phyloP scores from a whole-genome alignment of 306 rosid species.

The Vicia villosa region DNA sequence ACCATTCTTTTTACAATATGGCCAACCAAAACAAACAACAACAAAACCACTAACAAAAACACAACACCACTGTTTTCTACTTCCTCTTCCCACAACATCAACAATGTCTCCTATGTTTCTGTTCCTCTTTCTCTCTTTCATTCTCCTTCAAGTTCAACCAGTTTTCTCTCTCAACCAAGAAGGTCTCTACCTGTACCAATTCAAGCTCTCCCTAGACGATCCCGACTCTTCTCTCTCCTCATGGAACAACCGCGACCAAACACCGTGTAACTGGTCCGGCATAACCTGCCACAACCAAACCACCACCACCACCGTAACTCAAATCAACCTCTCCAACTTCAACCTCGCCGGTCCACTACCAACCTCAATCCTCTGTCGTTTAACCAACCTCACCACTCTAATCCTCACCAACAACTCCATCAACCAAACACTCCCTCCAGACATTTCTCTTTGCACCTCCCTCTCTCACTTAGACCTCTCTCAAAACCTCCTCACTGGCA shows the following conservation, averaged over 20 bases:
- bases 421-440: slow-evolving; percentile 55
- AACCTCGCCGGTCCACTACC: slow-evolving; percentile 63
- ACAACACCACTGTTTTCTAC: neutral
- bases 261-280: slow-evolving; percentile 77
- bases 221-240: slow-evolving; percentile 52
- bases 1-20: neutral
- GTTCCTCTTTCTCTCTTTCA: slow-evolving; percentile 4
- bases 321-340: slow-evolving; percentile 60
- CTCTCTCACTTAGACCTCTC: slow-evolving; percentile 73
- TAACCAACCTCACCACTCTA: slow-evolving; percentile 54
- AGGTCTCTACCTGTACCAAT: slow-evolving; percentile 52
- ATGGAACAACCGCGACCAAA: slow-evolving; percentile 57
- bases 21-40: neutral
- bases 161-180: slow-evolving; percentile 59
- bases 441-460: slow-evolving; percentile 49
- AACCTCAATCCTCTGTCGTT: slow-evolving; percentile 60
- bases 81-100: neutral
- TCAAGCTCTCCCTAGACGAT: slow-evolving; percentile 63
- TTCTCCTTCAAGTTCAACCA: slow-evolving; percentile 6
- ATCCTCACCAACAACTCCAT: slow-evolving; percentile 73
- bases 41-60: neutral
- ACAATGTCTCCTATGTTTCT: slow-evolving; percentile 26
- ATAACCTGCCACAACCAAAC: slow-evolving; percentile 52
- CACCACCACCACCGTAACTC: slow-evolving; percentile 43
- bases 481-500: slow-evolving; percentile 79